These are phyloP conservation scores for Trichomonascaceae sp. DNA, from an alignment of 1,139 yeast genomes.

Conservation along the genomic window DNA sequence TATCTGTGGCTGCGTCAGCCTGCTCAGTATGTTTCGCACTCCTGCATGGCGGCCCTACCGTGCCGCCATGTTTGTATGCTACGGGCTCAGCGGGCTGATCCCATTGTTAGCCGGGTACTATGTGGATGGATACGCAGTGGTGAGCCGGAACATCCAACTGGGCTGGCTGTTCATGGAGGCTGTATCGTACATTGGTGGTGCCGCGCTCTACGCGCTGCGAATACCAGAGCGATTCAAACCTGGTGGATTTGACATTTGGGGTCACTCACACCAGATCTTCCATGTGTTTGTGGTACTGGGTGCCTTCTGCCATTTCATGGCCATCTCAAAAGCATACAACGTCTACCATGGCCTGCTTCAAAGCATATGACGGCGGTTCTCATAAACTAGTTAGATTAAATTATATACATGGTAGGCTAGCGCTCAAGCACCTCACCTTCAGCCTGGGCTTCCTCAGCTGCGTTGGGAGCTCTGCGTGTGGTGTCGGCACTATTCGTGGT, in stretches of 20 bases:
- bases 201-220: constrained; percentile 62
- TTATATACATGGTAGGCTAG: no score
- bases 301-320: constrained; percentile 62
- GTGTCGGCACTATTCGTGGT: no score
- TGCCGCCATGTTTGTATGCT: constrained; percentile 64
- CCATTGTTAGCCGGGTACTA: constrained; percentile 48
- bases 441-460: no score
- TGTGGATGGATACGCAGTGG: constrained; percentile 34
- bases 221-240: constrained; percentile 65
- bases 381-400: no score
- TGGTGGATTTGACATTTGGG: constrained; percentile 56
- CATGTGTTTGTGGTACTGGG: constrained; percentile 75
- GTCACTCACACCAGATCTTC: constrained; percentile 82
- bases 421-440: no score
- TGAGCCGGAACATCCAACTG: constrained; percentile 40
- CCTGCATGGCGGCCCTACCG: constrained; percentile 65
- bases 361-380: no score
- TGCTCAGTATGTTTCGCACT: constrained; percentile 51
- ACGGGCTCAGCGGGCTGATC: constrained; percentile 67
- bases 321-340: constrained; percentile 46
- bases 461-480: no score
- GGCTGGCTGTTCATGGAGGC: constrained; percentile 60
- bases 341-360: no score
- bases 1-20: constrained; percentile 50
- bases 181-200: constrained; percentile 61